A percentile compares a stretch with the other conserved stretches of the same genome.
Evolutionary conservation across 352 stramenopile genomes (phyloP).

Genomic region (Phytophthora ohioensis): DNA sequence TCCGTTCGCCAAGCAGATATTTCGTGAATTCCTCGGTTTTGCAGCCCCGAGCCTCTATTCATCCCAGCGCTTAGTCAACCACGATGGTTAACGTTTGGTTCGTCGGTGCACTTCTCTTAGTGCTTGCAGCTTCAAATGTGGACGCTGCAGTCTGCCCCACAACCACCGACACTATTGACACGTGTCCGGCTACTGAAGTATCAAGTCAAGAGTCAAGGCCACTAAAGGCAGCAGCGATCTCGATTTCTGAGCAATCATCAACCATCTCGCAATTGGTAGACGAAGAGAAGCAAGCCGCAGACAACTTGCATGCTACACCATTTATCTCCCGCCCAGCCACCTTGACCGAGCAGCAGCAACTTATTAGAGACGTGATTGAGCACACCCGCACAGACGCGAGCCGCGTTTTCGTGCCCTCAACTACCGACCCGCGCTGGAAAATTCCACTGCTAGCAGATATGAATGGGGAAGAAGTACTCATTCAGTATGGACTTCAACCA

Average conservation of each 20-base stretch:
- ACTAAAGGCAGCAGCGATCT: not conserved
- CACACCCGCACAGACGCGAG: not conserved
- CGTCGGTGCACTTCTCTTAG: conserved; percentile 2
- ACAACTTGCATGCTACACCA: conserved; percentile 7
- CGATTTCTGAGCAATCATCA: not conserved
- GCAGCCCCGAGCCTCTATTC: not conserved
- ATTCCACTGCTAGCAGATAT: not conserved
- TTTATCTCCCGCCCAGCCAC: conserved; percentile 8
- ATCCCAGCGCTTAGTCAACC: not conserved
- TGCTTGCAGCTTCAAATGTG: not conserved
- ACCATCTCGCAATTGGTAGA: not conserved
- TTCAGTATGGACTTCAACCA: conserved; percentile 7
- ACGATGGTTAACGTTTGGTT: conserved; percentile 18
- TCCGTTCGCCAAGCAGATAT: no score
- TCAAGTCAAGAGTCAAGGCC: not conserved
- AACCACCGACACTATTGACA: not conserved
- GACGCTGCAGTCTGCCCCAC: not conserved
- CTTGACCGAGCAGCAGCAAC: conserved; percentile 6
- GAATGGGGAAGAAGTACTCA: conserved; percentile 4
- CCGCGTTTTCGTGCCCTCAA: conserved; percentile 2
- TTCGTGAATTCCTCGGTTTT: no score
- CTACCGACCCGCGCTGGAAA: conserved; percentile 14
- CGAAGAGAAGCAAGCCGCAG: not conserved
- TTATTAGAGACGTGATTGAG: conserved; percentile 13
- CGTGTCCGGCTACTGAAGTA: not conserved